Percentiles rank a stretch among this genome's conserved stretches.
Evolutionary conservation across 768 basidiomycete species (phyloP).

Genomic region (Cystofilobasidium macerans): DNA sequence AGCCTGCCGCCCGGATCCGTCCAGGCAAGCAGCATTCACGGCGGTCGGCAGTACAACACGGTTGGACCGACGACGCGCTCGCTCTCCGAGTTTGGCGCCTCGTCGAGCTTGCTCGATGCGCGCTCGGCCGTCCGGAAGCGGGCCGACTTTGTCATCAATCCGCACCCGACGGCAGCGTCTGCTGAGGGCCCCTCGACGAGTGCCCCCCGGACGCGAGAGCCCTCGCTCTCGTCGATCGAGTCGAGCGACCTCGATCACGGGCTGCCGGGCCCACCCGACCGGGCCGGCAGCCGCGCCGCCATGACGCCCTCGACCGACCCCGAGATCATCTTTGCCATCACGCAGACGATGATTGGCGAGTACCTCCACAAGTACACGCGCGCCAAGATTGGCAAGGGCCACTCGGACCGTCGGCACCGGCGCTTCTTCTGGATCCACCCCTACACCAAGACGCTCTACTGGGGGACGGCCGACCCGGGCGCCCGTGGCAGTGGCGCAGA

Average conservation of each 20-base stretch:
- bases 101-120: slow-evolving; percentile 10
- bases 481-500: slow-evolving; percentile 64
- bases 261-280: slow-evolving; percentile 1
- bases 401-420: slow-evolving; percentile 78
- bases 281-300: slow-evolving; percentile 7
- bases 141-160: slow-evolving; percentile 25
- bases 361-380: slow-evolving; percentile 97
- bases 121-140: slow-evolving; percentile 21
- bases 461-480: slow-evolving; percentile 90
- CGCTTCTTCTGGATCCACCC: slow-evolving; percentile 99
- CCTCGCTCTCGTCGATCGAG: slow-evolving; percentile 26
- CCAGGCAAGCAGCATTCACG: slow-evolving; percentile 34
- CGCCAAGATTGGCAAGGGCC: slow-evolving; percentile 73
- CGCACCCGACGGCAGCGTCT: slow-evolving; percentile 2
- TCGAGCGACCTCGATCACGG: slow-evolving; percentile 26
- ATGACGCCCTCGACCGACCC: slow-evolving; percentile 64
- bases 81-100: slow-evolving; percentile 13
- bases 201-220: neutral
- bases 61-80: slow-evolving; percentile 1
- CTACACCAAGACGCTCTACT: slow-evolving; percentile 93
- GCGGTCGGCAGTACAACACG: neutral
- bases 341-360: slow-evolving; percentile 99
- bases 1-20: slow-evolving; percentile 64
- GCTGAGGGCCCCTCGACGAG: slow-evolving; percentile 1
- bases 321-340: slow-evolving; percentile 83